Evolutionary conservation across 768 basidiomycete species (phyloP).

Genomic region (Termitomyces titanicus): DNA sequence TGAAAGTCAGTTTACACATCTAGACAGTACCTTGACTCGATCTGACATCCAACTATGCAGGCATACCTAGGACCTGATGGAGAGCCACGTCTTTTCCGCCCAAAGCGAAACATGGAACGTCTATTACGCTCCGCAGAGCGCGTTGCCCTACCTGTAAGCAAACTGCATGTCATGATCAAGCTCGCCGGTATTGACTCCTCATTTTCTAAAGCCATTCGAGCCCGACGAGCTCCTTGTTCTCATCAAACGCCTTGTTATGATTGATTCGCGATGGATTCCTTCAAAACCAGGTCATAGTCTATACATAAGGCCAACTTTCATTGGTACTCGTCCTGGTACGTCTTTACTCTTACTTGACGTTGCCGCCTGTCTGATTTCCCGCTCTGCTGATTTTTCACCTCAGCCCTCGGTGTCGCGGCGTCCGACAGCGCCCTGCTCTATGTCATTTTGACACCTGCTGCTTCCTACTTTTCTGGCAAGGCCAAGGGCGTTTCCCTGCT

Average conservation of each 20-base stretch:
- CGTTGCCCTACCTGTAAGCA: constrained; percentile 65
- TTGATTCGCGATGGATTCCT: constrained; percentile 89
- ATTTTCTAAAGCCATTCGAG: constrained; percentile 56
- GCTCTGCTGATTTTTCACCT: constrained; percentile 15
- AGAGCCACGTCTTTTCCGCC: constrained; percentile 74
- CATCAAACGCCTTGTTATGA: constrained; percentile 66
- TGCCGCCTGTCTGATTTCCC: constrained; percentile 34
- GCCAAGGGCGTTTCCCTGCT: constrained; percentile 52
- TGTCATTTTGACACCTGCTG: constrained; percentile 66
- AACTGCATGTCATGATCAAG: neutral
- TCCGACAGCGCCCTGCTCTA: constrained; percentile 75
- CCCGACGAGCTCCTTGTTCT: constrained; percentile 62
- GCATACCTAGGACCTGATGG: constrained; percentile 74
- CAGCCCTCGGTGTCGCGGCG: constrained; percentile 58
- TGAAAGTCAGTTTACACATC: constrained; percentile 46
- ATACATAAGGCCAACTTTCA: constrained; percentile 83
- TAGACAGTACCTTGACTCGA: neutral
- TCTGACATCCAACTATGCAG: constrained; percentile 26
- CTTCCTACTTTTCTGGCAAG: constrained; percentile 72
- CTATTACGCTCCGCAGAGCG: constrained; percentile 67
- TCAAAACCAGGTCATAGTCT: constrained; percentile 67
- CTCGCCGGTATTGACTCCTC: neutral
- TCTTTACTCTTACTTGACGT: constrained; percentile 31
- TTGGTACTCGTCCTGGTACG: constrained; percentile 44
- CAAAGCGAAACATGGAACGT: constrained; percentile 82